Conservation (phyloP, 306 rosid species). For the Glycine latifolia region DNA sequence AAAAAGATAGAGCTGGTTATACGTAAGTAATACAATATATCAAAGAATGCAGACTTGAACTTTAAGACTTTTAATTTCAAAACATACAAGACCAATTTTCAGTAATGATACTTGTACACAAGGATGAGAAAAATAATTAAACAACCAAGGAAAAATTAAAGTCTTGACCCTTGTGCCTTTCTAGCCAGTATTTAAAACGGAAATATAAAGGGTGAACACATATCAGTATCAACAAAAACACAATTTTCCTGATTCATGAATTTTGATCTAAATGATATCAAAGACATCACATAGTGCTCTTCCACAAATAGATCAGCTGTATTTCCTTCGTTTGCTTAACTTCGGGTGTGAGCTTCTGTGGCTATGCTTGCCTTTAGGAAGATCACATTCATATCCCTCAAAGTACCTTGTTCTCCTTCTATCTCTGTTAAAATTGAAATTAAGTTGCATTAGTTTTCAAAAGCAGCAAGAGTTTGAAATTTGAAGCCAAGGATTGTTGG, state of each 20-base stretch:
- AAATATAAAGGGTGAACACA: neutral
- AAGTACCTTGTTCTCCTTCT: constrained; percentile 49
- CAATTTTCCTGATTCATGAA: neutral
- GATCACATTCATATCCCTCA: neutral
- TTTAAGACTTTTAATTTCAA: no score
- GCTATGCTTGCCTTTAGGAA: constrained; percentile 41
- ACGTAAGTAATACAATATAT: no score
- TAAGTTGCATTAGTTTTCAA: neutral
- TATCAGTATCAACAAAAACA: neutral
- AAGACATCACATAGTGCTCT: neutral
- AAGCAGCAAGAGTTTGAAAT: neutral
- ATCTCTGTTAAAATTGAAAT: constrained; percentile 56
- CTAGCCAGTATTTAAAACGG: neutral
- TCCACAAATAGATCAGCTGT: neutral
- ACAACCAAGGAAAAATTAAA: neutral
- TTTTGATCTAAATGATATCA: neutral
- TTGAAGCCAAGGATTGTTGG: no score
- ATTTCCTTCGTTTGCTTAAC: neutral
- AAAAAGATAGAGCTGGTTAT: neutral
- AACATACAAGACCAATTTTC: no score
- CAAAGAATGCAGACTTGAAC: no score
- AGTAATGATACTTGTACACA: no score
- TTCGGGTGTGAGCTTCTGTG: neutral
- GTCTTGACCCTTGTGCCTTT: neutral
- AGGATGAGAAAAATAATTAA: no score